These are phyloP conservation scores for Colletotrichum melonis DNA, from an alignment of 2,329 filamentous ascomycete species.

Conservation along the genomic window DNA sequence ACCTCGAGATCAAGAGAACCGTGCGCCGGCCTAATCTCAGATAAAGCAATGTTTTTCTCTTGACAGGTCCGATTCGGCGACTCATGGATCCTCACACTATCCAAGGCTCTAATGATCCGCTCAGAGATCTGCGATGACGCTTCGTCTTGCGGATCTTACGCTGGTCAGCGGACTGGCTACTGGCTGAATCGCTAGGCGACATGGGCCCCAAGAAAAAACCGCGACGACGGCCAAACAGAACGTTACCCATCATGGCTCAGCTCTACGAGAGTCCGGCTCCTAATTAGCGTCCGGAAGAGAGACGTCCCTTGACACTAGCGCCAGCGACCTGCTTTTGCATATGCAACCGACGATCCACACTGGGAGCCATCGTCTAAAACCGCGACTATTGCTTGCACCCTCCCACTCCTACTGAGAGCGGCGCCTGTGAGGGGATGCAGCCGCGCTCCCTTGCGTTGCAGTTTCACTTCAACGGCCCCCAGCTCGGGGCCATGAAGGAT, in stretches of 20 bases:
- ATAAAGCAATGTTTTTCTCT: neutral
- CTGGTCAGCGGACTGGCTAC: neutral
- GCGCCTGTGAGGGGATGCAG: neutral
- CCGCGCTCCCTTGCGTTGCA: neutral
- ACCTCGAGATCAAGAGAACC: neutral
- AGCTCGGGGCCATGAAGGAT: neutral
- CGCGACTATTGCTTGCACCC: neutral
- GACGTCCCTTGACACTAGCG: slow-evolving; percentile 8
- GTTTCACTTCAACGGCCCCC: slow-evolving; percentile 6
- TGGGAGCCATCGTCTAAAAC: neutral
- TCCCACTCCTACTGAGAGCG: neutral
- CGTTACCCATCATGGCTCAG: neutral
- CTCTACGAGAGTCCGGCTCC: neutral
- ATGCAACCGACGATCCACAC: neutral
- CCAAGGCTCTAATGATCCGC: neutral
- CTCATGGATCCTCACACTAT: neutral
- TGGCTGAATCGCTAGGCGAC: slow-evolving; percentile 7
- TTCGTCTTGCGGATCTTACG: slow-evolving; percentile 1
- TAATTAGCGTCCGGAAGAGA: slow-evolving; percentile 9
- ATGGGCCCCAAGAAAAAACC: neutral
- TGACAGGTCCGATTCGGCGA: neutral
- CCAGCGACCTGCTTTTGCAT: neutral
- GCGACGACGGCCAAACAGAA: neutral
- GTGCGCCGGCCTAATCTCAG: neutral
- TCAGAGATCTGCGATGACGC: slow-evolving; percentile 6